Conservation (phyloP, 768 basidiomycete genomes). For the Leucocoprinus sp. region DNA sequence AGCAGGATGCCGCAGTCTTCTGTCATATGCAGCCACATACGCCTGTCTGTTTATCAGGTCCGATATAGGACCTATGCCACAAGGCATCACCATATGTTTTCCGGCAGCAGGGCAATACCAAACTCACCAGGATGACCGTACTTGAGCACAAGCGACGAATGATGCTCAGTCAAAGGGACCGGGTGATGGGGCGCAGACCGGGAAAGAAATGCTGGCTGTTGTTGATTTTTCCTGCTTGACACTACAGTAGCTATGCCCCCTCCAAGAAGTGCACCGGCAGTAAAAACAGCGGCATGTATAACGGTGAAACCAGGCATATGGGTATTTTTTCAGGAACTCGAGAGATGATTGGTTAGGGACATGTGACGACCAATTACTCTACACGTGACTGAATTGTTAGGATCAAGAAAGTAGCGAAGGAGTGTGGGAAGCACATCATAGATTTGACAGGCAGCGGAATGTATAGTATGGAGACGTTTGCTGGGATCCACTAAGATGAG, state of each 20-base stretch:
- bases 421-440: slow-evolving; percentile 17
- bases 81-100: neutral
- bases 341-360: neutral
- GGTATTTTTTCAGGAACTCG: neutral
- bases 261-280: slow-evolving; percentile 75
- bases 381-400: slow-evolving; percentile 5
- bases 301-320: slow-evolving; percentile 18
- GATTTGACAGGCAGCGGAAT: slow-evolving; percentile 26
- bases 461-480: slow-evolving; percentile 25
- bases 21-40: slow-evolving; percentile 87
- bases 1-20: slow-evolving; percentile 82
- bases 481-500: slow-evolving; percentile 23
- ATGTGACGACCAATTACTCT: no score
- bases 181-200: slow-evolving; percentile 11
- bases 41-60: slow-evolving; percentile 75
- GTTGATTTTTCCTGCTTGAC: slow-evolving; percentile 22
- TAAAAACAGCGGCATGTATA: slow-evolving; percentile 66
- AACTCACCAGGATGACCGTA: slow-evolving; percentile 74
- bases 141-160: slow-evolving; percentile 44
- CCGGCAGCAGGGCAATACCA: neutral
- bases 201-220: neutral
- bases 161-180: slow-evolving; percentile 26
- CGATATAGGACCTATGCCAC: slow-evolving; percentile 64
- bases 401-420: slow-evolving; percentile 8
- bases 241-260: slow-evolving; percentile 59